These are phyloP conservation scores for Bryum argenteum DNA, from an alignment of 225 moss, liverwort and hornwort genomes.

Conservation along the genomic window DNA sequence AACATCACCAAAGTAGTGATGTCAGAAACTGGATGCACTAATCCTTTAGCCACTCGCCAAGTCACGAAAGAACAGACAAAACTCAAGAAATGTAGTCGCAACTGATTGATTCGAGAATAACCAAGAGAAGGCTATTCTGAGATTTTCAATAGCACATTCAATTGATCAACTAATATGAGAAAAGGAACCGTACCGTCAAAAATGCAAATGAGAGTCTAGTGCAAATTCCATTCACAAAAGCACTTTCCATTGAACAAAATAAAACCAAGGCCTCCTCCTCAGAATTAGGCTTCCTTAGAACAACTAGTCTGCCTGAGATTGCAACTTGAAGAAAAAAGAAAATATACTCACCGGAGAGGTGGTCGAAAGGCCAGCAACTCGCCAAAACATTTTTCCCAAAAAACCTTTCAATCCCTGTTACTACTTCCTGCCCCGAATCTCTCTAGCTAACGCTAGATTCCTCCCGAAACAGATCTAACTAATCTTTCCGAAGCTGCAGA, in stretches of 20 bases:
- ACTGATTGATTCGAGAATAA: no score
- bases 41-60: background rate
- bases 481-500: constrained; percentile 31
- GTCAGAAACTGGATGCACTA: background rate
- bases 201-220: no score
- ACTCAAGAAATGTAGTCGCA: background rate
- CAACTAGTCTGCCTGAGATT: background rate
- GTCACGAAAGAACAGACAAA: background rate
- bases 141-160: no score
- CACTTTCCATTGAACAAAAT: no score
- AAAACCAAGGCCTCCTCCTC: no score
- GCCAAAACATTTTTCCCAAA: constrained; percentile 99
- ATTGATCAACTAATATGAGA: no score
- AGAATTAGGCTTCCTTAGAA: no score
- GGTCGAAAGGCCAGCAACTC: constrained; percentile 96
- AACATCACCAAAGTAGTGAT: no score
- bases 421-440: constrained; percentile 39
- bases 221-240: no score
- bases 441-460: constrained; percentile 18
- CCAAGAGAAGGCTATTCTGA: no score
- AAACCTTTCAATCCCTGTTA: constrained; percentile 61
- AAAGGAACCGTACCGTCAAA: no score
- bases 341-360: constrained; percentile 87
- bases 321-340: background rate
- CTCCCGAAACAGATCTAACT: constrained; percentile 23